Conservation (phyloP, 1,284 basidiomycete genomes). For the Phenoliferia sp. region DNA sequence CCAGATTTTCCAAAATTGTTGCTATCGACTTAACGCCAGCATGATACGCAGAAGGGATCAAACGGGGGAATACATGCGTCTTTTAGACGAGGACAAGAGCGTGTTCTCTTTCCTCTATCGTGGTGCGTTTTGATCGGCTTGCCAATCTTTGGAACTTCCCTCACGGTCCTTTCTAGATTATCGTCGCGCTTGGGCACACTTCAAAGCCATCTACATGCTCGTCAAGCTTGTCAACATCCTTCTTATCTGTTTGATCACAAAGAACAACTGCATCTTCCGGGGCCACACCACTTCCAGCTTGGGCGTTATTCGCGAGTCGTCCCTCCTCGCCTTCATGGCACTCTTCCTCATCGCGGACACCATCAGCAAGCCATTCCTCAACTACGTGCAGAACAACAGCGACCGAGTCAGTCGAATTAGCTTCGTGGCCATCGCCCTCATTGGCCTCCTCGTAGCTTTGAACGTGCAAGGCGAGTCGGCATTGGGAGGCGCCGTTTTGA, state of each 20-base stretch:
- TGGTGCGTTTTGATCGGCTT: constrained; percentile 48
- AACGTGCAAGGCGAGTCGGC: constrained; percentile 34
- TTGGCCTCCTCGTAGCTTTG: constrained; percentile 37
- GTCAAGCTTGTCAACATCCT: constrained; percentile 66
- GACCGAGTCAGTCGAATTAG: constrained; percentile 34
- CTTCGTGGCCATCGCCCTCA: constrained; percentile 28
- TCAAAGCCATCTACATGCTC: constrained; percentile 41
- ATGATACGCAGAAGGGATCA: constrained; percentile 47
- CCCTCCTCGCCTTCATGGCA: constrained; percentile 52
- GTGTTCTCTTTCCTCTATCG: constrained; percentile 68
- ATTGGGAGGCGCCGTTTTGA: constrained; percentile 37
- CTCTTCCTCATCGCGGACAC: constrained; percentile 56
- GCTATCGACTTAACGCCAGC: background rate
- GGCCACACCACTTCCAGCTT: constrained; percentile 52
- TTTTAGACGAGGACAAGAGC: constrained; percentile 60
- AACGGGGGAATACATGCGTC: constrained; percentile 66
- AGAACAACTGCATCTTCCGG: constrained; percentile 68
- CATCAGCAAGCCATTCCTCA: constrained; percentile 1
- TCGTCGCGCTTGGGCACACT: constrained; percentile 56
- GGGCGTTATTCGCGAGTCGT: constrained; percentile 56
- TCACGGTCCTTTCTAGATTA: too few species aligned
- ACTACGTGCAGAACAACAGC: constrained; percentile 54
- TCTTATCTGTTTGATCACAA: constrained; percentile 59
- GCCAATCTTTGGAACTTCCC: too few species aligned
- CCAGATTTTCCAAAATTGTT: background rate